These are phyloP conservation scores for Diaporthe citriasiana DNA, from an alignment of 2,329 filamentous ascomycete genomes.

Conservation along the genomic window DNA sequence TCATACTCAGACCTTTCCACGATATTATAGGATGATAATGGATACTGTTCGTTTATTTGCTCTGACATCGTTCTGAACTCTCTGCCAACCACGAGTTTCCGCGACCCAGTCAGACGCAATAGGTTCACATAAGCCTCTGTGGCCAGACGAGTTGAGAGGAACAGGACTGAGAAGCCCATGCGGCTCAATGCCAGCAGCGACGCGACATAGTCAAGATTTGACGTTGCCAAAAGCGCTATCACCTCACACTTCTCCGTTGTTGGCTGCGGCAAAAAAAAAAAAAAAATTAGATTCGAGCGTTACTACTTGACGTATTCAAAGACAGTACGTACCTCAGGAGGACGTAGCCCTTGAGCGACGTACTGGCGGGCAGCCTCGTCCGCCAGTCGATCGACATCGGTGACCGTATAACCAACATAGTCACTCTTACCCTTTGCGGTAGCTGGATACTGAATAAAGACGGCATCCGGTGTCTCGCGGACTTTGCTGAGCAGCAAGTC, in stretches of 20 bases:
- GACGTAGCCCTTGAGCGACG: conserved; percentile 26
- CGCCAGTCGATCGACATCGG: conserved; percentile 35
- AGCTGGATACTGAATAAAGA: conserved; percentile 38
- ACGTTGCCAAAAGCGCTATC: conserved; percentile 62
- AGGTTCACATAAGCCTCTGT: conserved; percentile 64
- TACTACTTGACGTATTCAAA: neutral
- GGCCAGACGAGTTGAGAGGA: conserved; percentile 68
- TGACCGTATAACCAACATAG: conserved; percentile 39
- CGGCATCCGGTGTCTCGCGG: conserved; percentile 34
- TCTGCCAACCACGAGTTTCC: conserved; percentile 49
- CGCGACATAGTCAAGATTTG: conserved; percentile 65
- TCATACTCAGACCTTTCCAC: conserved; percentile 42
- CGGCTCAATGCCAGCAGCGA: conserved; percentile 66
- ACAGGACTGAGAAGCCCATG: conserved; percentile 66
- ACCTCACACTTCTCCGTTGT: conserved; percentile 51
- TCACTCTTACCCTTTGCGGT: conserved; percentile 38
- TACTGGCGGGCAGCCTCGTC: conserved; percentile 41
- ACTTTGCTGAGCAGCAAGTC: conserved; percentile 40
- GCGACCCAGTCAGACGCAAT: conserved; percentile 58
- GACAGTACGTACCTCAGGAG: conserved; percentile 31
- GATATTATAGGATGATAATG: conserved; percentile 45
- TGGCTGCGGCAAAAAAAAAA: neutral
- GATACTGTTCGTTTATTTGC: conserved; percentile 48
- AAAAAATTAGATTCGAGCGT: neutral
- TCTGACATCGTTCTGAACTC: conserved; percentile 38